Evolutionary conservation across 805 yeast genomes (phyloP), one percentile per base, ranked within the genome.

Genomic region (Clavispora asparagi): DNA sequence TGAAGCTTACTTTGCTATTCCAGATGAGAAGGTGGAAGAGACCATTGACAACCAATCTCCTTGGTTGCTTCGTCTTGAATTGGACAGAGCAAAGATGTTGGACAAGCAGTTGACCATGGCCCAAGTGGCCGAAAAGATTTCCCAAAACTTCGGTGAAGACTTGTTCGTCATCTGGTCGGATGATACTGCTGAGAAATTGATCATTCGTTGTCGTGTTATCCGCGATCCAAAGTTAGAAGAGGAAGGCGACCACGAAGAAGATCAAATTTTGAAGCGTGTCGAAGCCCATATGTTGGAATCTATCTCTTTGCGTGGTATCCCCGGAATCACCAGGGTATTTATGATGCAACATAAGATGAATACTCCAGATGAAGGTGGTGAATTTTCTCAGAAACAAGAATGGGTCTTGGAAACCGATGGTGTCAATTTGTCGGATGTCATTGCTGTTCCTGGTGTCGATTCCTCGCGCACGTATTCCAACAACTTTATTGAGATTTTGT

Each of bases 331-430:
- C 30, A 87, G 97, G 60, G 95, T 87, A 40, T 87, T 84, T 66
- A 85, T 86, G 91, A 86, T 85, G 91, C 86, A 85, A 63, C 87
- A 85, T 58, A 88, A 85, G 63, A 77, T 79, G 52, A 82, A 79
- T 52, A 61, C 74, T 40, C 86, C 92, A 48, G 90, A 86, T 60
- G 84, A 76, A 37, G 76, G 85, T 41, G 99, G 99, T 57, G 97
- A 88, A 52, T 94, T 74, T 60, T 79, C 81, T 50, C 94, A 90
- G 71, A 85, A 85, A 52, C 91, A 88, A 63, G 98, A 94, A 66
- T 94, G 98, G 97, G 97, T 92, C 33, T 78, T 94, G 65, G 99
- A 94, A 79, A 92, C 99, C 2, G 99, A 94, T 73, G 99, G 99
- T 76, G 92, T 88, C 47, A 95, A 92, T 62, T 77, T 94, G 56